Conservation (phyloP, 768 basidiomycete species). For the Podaxis sp. region DNA sequence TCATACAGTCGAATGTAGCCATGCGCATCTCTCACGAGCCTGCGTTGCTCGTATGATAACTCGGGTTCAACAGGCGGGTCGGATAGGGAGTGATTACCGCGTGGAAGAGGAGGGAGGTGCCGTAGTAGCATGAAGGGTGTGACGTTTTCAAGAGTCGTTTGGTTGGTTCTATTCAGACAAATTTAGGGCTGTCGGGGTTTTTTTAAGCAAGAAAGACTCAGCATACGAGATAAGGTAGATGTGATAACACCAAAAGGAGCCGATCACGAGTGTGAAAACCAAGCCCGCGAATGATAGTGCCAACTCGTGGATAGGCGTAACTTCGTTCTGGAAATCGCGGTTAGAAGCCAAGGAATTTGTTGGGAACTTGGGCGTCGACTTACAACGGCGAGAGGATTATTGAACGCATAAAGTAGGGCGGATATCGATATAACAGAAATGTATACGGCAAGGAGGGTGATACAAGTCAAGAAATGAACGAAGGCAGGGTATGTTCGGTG, state of each 20-base stretch:
- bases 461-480: conserved; percentile 68
- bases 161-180: conserved; percentile 58
- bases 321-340: conserved; percentile 44
- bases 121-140: conserved; percentile 74
- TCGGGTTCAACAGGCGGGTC: conserved; percentile 74
- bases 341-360: background rate
- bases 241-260: conserved; percentile 76
- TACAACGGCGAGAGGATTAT: conserved; percentile 61
- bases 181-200: background rate
- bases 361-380: conserved; percentile 22
- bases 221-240: conserved; percentile 57
- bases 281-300: conserved; percentile 58
- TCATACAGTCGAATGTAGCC: conserved; percentile 63
- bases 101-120: conserved; percentile 63
- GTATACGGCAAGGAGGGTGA: conserved; percentile 64
- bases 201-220: background rate
- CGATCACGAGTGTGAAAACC: conserved; percentile 63
- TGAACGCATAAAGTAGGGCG: conserved; percentile 65
- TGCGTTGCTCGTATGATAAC: conserved; percentile 61
- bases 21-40: conserved; percentile 64
- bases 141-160: conserved; percentile 80
- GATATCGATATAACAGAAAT: conserved; percentile 49
- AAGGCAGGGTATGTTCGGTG: conserved; percentile 84
- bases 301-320: conserved; percentile 70
- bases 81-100: conserved; percentile 49